A percentile compares a stretch with the other conserved stretches of the same genome.
phyloP scores from a whole-genome alignment of 768 basidiomycete species.

The Xerocomellus amylosporus region DNA sequence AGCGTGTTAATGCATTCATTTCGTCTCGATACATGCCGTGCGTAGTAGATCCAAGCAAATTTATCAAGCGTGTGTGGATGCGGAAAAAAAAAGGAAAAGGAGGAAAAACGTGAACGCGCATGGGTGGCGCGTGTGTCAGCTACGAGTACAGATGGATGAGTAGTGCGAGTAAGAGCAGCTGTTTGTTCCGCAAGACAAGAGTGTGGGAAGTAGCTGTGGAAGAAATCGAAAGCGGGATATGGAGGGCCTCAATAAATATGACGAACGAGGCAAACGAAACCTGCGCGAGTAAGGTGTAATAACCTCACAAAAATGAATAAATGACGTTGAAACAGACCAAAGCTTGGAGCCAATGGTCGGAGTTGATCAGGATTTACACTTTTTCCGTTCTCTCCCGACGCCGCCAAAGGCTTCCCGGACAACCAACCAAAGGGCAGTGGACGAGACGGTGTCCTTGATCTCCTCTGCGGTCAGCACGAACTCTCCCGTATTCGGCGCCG shows the following conservation, averaged over 20 bases:
- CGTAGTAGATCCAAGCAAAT: slow-evolving; percentile 26
- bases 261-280: slow-evolving; percentile 10
- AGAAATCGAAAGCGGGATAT: slow-evolving; percentile 10
- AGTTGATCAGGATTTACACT: slow-evolving; percentile 58
- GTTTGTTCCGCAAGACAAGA: slow-evolving; percentile 1
- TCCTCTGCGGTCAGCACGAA: slow-evolving; percentile 82
- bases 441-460: slow-evolving; percentile 88
- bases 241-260: slow-evolving; percentile 16
- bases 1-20: slow-evolving; percentile 5
- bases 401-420: slow-evolving; percentile 93
- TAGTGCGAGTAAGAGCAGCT: slow-evolving; percentile 3
- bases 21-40: slow-evolving; percentile 11
- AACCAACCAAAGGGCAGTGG: slow-evolving; percentile 86
- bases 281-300: slow-evolving; percentile 6
- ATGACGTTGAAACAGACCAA: slow-evolving; percentile 4
- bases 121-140: slow-evolving; percentile 9
- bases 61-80: not conserved
- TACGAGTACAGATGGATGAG: slow-evolving; percentile 27
- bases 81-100: not conserved
- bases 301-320: slow-evolving; percentile 17
- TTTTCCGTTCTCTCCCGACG: slow-evolving; percentile 72
- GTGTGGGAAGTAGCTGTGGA: not conserved
- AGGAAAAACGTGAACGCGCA: slow-evolving; percentile 1
- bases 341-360: not conserved
- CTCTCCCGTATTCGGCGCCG: slow-evolving; percentile 18